A percentile compares a stretch with the other conserved stretches of the same genome.
phyloP scores from a whole-genome alignment of 179 eudicot species.

The Actinidia polygama region DNA sequence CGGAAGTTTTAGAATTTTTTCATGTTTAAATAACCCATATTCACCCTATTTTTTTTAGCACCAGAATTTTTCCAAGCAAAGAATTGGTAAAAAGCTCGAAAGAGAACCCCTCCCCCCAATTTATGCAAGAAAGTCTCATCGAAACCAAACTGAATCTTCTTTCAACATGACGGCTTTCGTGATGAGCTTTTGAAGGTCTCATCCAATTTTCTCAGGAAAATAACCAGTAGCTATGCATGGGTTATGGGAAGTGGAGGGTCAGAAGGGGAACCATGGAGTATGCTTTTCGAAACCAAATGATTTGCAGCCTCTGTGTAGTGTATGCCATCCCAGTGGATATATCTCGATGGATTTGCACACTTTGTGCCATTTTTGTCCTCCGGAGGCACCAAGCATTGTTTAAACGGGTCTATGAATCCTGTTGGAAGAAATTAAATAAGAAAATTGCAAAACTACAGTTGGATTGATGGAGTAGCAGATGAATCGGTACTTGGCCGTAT shows the following conservation, averaged over 20 bases:
- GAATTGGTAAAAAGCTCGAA: too few species aligned
- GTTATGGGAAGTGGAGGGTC: conserved; percentile 9
- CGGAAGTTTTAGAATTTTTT: too few species aligned
- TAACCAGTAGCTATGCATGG: neutral
- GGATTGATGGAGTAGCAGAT: too few species aligned
- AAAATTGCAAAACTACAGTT: too few species aligned
- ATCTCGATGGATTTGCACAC: neutral
- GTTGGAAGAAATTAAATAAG: too few species aligned
- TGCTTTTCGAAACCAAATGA: neutral
- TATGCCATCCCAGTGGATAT: conserved; percentile 6
- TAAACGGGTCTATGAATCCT: neutral
- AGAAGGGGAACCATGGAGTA: neutral
- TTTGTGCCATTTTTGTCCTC: neutral
- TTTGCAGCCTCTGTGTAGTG: conserved; percentile 7
- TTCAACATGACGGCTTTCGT: neutral
- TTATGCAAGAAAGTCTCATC: neutral
- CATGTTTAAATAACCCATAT: too few species aligned
- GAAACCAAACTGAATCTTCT: neutral
- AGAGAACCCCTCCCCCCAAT: neutral
- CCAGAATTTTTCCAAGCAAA: too few species aligned
- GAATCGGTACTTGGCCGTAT: too few species aligned
- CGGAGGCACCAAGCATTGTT: neutral
- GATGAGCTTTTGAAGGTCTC: neutral
- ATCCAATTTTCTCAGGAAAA: neutral
- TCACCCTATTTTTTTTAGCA: too few species aligned